Evolutionary conservation across 305 asterid genomes (phyloP), one percentile per base, ranked within the genome.

Genomic region (Plantago lanceolata): DNA sequence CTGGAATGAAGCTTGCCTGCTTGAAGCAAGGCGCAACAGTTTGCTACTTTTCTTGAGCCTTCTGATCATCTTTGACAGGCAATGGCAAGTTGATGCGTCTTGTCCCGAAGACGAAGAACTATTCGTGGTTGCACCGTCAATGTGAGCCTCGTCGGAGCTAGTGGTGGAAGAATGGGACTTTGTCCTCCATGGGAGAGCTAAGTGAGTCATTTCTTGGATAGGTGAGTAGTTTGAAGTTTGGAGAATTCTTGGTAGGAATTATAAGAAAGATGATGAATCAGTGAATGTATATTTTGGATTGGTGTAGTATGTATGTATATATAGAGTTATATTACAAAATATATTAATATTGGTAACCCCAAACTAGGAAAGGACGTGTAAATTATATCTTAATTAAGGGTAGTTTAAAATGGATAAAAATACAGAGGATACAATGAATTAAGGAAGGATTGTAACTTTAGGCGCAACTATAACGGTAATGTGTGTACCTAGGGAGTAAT

Each of bases 1-100:
- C 59, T 82, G 86, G 70, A 81, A 68, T 21, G 90, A 78, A 2
- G 90, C 29, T 31, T 77, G 85, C 26, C 82, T 72, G 66, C 82
- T 66, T 4, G 65, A 14, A 14, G 75, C 59, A 15, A 54, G 43
- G 7, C 65, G 75, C 84, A 79, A 24, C 68, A 11, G 53, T 63
- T 69, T 77, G 66, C 72, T 52, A 16, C 75, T 70, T 45, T 67
- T 80, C 65, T 60, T 69, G 5, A 80, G 76, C 73, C 71, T 65
- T 53, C 75, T 78, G 57, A 83, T 67, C 63, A 80, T 53, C 20
- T 67, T 80, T 9, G 79, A 64, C 17, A 80, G 69, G 45, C 88
- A 79, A 21, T 82, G 67, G 15, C 83, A 79, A 59, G 61, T 4
- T 16, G 79, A 53, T 20, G 70, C 49, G 2, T 16, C 53, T 19